These are phyloP conservation scores for Sphagnum magellanicum DNA, from an alignment of 228 moss, liverwort and hornwort genomes.

Conservation along the genomic window DNA sequence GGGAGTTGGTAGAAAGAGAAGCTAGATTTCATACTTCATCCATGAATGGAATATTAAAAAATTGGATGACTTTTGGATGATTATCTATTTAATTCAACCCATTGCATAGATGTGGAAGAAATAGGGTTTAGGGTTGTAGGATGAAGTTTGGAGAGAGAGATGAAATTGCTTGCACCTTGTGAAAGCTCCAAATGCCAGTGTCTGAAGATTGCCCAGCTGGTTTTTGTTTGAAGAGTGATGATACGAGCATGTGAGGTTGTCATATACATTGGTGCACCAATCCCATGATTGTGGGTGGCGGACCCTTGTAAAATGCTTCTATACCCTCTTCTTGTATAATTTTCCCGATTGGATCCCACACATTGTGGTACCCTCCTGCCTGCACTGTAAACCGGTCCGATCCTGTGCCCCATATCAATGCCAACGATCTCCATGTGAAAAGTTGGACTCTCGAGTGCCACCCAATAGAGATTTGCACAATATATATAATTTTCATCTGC, in stretches of 20 bases:
- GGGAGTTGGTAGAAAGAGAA: no score
- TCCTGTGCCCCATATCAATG: slow-evolving; percentile 13
- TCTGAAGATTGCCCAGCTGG: slow-evolving; percentile 26
- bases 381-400: slow-evolving; percentile 40
- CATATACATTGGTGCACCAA: slow-evolving; percentile 38
- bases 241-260: slow-evolving; percentile 21
- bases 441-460: no score
- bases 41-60: no score
- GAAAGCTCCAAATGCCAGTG: slow-evolving; percentile 27
- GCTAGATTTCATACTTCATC: no score
- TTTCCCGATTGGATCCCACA: slow-evolving; percentile 31
- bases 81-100: no score
- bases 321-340: slow-evolving; percentile 34
- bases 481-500: no score
- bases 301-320: slow-evolving; percentile 35
- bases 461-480: no score
- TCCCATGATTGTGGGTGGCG: slow-evolving; percentile 31
- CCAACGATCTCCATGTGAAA: no score
- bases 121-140: no score
- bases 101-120: no score
- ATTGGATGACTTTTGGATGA: no score
- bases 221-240: slow-evolving; percentile 12
- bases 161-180: slow-evolving; percentile 10
- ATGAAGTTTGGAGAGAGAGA: neutral
- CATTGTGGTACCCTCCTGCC: slow-evolving; percentile 25